Evolutionary conservation across 176 grass and related monocot species (phyloP).

Genomic region (Guadua angustifolia): DNA sequence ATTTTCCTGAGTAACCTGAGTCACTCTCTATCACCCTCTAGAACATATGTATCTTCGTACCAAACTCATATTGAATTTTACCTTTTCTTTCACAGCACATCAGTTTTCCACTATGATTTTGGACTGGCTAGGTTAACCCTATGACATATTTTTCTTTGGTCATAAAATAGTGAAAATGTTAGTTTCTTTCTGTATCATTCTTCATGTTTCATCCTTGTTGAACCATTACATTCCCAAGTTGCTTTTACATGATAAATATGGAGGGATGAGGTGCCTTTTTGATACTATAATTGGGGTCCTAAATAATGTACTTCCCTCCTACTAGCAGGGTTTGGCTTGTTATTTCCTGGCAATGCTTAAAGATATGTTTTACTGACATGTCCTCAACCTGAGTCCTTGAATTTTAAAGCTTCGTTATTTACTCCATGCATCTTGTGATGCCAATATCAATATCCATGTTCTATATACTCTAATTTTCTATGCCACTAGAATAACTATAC

Average conservation of each 20-base stretch:
- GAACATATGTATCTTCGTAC: background rate
- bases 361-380: background rate
- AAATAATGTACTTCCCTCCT: background rate
- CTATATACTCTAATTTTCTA: background rate
- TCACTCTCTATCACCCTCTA: background rate
- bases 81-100: background rate
- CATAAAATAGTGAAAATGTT: background rate
- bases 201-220: background rate
- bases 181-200: background rate
- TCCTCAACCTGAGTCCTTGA: background rate
- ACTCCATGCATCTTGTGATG: background rate
- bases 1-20: conserved; percentile 6
- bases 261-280: background rate
- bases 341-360: background rate
- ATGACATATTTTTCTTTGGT: background rate
- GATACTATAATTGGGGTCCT: background rate
- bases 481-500: background rate
- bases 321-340: background rate
- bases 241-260: background rate
- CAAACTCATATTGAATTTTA: background rate
- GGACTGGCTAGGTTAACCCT: background rate
- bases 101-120: conserved; percentile 8
- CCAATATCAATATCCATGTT: background rate
- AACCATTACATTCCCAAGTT: background rate
- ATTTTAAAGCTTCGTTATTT: background rate